Evolutionary conservation across 1,284 basidiomycete genomes (phyloP).

Genomic region (Prillingera fragicola): DNA sequence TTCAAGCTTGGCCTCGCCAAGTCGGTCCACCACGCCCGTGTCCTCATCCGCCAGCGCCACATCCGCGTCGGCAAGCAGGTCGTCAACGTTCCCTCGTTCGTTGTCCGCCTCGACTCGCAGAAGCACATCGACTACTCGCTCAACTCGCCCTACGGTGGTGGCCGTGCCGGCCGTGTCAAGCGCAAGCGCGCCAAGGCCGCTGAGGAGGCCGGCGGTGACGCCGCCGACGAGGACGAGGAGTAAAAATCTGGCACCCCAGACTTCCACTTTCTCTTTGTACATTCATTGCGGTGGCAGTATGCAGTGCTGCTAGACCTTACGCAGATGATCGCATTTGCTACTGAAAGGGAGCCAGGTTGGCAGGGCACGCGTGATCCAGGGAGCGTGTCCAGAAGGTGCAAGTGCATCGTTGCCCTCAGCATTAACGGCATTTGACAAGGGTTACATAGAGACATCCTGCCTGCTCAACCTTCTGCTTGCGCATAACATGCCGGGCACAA

Average conservation of each 20-base stretch:
- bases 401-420: no score
- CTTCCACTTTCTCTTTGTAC: constrained; percentile 16
- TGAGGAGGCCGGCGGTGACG: constrained; percentile 87
- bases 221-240: constrained; percentile 70
- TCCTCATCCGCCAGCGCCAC: constrained; percentile 87
- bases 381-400: no score
- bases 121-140: constrained; percentile 99
- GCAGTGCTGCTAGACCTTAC: constrained; percentile 19
- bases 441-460: no score
- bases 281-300: constrained; percentile 22
- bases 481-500: no score
- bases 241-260: constrained; percentile 18
- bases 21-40: constrained; percentile 97
- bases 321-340: no score
- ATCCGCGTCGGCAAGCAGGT: constrained; percentile 94
- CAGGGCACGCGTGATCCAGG: no score
- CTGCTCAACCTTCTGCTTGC: no score
- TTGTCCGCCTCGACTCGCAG: constrained; percentile 94
- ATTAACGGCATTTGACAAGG: no score
- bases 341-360: no score
- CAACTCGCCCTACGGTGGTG: constrained; percentile 96
- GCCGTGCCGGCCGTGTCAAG: constrained; percentile 95
- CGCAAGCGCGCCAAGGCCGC: constrained; percentile 94
- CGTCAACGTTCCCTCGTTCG: constrained; percentile 98
- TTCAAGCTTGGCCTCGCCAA: constrained; percentile 95